Evolutionary conservation across 148 eudicot genomes (phyloP).

Genomic region (Rhododendron griersonianum): DNA sequence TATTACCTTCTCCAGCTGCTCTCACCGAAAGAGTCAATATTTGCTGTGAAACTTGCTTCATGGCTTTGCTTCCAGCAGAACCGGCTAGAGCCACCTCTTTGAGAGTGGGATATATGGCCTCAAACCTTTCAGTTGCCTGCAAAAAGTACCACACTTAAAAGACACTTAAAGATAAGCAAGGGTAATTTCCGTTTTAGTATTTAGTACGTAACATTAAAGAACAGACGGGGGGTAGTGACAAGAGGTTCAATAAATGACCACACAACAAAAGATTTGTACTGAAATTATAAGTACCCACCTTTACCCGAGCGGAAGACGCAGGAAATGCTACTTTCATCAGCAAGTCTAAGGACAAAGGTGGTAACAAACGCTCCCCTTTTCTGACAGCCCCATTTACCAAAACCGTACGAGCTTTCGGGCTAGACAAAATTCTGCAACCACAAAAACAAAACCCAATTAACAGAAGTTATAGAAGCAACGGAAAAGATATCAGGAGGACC

Average conservation of each 20-base stretch:
- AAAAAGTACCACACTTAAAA: conserved; percentile 8
- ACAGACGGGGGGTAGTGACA: background rate
- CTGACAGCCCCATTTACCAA: conserved; percentile 70
- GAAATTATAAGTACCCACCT: conserved; percentile 33
- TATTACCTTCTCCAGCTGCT: conserved; percentile 74
- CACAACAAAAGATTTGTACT: background rate
- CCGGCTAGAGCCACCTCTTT: conserved; percentile 88
- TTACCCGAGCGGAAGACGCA: conserved; percentile 56
- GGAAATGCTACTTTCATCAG: conserved; percentile 65
- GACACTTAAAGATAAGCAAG: background rate
- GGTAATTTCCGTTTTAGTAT: background rate
- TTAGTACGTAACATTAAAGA: background rate
- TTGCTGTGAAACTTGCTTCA: conserved; percentile 74
- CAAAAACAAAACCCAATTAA: background rate
- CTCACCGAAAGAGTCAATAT: conserved; percentile 45
- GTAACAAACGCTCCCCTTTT: conserved; percentile 77
- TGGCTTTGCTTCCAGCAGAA: conserved; percentile 73
- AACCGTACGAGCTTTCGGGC: conserved; percentile 68
- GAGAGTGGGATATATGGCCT: conserved; percentile 65
- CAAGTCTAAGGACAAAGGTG: conserved; percentile 59
- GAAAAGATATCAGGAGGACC: background rate
- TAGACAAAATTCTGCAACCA: conserved; percentile 55
- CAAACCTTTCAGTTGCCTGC: conserved; percentile 90
- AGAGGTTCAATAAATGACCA: background rate
- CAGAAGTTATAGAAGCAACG: background rate